phyloP scores from a whole-genome alignment of 768 basidiomycete species.

The Boletus tomentosulus region DNA sequence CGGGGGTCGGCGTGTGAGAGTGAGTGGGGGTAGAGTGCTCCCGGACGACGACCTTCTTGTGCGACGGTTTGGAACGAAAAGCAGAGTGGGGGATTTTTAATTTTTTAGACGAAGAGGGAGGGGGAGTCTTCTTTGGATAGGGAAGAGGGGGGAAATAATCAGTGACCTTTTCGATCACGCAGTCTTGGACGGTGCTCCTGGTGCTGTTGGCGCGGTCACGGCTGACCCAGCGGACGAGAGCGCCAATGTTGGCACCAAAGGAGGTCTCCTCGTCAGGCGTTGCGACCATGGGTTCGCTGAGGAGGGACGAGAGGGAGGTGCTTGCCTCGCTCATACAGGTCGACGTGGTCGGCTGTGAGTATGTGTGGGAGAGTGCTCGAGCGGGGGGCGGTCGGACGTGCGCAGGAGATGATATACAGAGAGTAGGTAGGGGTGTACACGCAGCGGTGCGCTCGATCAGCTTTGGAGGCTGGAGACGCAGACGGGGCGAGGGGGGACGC shows the following conservation, averaged over 20 bases:
- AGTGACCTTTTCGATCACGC: slow-evolving; percentile 28
- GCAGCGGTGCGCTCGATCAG: slow-evolving; percentile 33
- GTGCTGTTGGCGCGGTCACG: slow-evolving; percentile 23
- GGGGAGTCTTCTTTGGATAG: slow-evolving; percentile 12
- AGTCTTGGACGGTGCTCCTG: slow-evolving; percentile 26
- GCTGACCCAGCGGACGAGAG: slow-evolving; percentile 32
- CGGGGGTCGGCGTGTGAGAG: slow-evolving; percentile 30
- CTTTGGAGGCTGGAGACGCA: slow-evolving; percentile 27
- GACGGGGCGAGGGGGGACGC: slow-evolving; percentile 19
- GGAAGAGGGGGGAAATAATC: slow-evolving; percentile 27
- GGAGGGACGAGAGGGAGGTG: slow-evolving; percentile 50
- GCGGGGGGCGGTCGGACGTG: slow-evolving; percentile 25
- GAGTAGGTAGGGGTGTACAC: slow-evolving; percentile 39
- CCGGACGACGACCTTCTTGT: slow-evolving; percentile 8
- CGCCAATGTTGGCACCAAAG: slow-evolving; percentile 45
- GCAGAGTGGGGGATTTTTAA: slow-evolving; percentile 17
- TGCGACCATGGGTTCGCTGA: slow-evolving; percentile 39
- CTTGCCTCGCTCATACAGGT: slow-evolving; percentile 37
- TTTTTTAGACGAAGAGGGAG: slow-evolving; percentile 15
- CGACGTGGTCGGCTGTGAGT: slow-evolving; percentile 33
- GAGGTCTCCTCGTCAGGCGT: slow-evolving; percentile 39
- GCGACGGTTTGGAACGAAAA: slow-evolving; percentile 9
- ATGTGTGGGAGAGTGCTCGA: slow-evolving; percentile 34
- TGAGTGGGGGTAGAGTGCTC: slow-evolving; percentile 19
- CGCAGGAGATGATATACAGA: slow-evolving; percentile 46